Evolutionary conservation across 2,329 filamentous ascomycete genomes (phyloP), one percentile per base, ranked within the genome.

Genomic region (Colletotrichum trifolii): DNA sequence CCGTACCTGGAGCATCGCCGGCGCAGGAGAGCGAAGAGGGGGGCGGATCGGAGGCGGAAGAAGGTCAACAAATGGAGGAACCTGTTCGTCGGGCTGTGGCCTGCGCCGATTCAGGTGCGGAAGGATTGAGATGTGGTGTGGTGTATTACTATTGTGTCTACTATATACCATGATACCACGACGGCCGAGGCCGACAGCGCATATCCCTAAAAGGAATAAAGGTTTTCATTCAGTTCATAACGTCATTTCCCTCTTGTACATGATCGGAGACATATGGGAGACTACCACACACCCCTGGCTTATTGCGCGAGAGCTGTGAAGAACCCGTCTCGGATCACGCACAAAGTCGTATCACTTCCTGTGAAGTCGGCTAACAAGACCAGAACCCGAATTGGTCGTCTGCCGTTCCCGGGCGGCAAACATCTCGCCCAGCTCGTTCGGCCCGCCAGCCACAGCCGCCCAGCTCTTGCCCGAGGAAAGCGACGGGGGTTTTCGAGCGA

Each of bases 381-480:
- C 4, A 5, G 25, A 25, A 25, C 25, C 25, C 25, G 25, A 4
- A 3, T 25, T 25, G 25, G 25, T 5, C 25, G 25, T 25, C 25
- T 25, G 25, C 25, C 25, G 25, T 25, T 25, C 25, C 25, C 25
- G 25, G 25, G 25, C 25, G 4, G 25, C 54, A 8, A 58, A 33
- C 48, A 66, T 66, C 12, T 38, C 57, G 3, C 43, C 40, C n/a
- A 58, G 36, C 40, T 68, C 69, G 15, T 60, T 25, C 17, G 55
- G 40, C 11, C 60, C 55, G 48, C 60, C 60, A 11, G 76, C 78
- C 5, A 81, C 76, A 64, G 80, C 79, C 9, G 79, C 79, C 79
- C 78, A 81, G 58, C 78, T 81, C 71, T 74, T 76, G 46, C 71
- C 69, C 10, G 76, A 69, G 25, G 75, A 76, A 36, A 80, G 61